Conservation (phyloP, 2,329 filamentous ascomycete genomes). For the Cryphonectria carpinicola region DNA sequence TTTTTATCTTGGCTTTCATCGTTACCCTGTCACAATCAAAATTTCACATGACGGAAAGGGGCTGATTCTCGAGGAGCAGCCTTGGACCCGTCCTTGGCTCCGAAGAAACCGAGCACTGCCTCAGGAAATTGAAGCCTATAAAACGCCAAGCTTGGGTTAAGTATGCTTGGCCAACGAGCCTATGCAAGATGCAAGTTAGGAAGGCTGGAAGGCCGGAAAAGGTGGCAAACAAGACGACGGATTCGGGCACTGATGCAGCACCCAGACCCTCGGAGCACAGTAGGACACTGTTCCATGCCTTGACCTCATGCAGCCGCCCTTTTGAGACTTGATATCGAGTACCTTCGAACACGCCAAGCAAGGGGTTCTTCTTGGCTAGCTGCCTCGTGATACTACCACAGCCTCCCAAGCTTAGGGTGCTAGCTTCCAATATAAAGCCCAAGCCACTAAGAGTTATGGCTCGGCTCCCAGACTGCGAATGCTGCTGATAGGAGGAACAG, state of each 20-base stretch:
- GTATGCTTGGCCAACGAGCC: constrained; percentile 15
- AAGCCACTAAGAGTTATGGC: neutral
- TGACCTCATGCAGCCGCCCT: neutral
- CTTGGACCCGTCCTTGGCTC: constrained; percentile 26
- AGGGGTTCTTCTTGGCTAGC: neutral
- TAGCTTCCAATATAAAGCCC: neutral
- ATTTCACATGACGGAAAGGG: neutral
- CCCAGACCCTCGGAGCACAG: neutral
- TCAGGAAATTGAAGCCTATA: constrained; percentile 1
- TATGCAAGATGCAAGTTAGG: constrained; percentile 10
- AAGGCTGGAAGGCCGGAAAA: neutral
- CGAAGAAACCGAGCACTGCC: constrained; percentile 16
- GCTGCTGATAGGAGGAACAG: neutral
- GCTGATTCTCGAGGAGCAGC: neutral
- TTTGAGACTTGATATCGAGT: constrained; percentile 11
- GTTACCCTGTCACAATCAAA: constrained; percentile 21
- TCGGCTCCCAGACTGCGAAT: neutral
- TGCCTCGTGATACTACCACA: neutral
- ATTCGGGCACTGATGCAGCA: neutral
- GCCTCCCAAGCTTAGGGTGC: neutral
- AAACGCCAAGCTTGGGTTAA: constrained; percentile 19
- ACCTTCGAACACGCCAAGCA: constrained; percentile 2
- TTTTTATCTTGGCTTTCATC: constrained; percentile 20
- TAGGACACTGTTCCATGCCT: neutral
- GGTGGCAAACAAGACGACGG: neutral